phyloP scores from a whole-genome alignment of 768 basidiomycete species.

The Amanita rubescens region DNA sequence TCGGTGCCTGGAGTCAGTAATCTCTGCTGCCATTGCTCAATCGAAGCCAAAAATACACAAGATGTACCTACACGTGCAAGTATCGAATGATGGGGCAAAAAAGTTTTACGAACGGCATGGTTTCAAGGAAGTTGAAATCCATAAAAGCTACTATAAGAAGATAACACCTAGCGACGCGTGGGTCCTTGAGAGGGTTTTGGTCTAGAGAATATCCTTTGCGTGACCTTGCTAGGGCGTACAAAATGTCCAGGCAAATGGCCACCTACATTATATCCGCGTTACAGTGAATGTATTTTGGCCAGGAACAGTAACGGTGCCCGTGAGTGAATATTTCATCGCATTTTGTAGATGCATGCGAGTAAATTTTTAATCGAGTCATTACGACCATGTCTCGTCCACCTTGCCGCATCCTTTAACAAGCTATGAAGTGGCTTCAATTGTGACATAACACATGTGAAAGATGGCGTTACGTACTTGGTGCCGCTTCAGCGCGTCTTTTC shows the following conservation, averaged over 20 bases:
- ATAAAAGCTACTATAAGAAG: conserved; percentile 85
- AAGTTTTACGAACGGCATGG: conserved; percentile 80
- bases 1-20: conserved; percentile 57
- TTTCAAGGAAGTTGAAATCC: conserved; percentile 59
- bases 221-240: neutral
- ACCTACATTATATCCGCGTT: conserved; percentile 5
- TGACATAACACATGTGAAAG: conserved; percentile 5
- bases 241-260: neutral
- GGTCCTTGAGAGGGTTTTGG: conserved; percentile 65
- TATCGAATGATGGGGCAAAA: conserved; percentile 72
- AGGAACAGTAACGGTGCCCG: neutral
- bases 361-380: neutral
- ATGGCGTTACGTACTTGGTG: conserved; percentile 54
- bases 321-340: neutral
- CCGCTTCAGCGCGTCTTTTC: conserved; percentile 80
- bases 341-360: neutral
- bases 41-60: conserved; percentile 55
- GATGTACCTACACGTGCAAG: conserved; percentile 82
- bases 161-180: conserved; percentile 80
- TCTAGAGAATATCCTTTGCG: conserved; percentile 8
- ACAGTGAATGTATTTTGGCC: neutral
- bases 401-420: conserved; percentile 76
- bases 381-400: conserved; percentile 47
- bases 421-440: conserved; percentile 27
- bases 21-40: conserved; percentile 53